A percentile compares a stretch with the other conserved stretches of the same genome.
phyloP scores from a whole-genome alignment of 1,284 basidiomycete genomes.

The Tylopilus sp. region DNA sequence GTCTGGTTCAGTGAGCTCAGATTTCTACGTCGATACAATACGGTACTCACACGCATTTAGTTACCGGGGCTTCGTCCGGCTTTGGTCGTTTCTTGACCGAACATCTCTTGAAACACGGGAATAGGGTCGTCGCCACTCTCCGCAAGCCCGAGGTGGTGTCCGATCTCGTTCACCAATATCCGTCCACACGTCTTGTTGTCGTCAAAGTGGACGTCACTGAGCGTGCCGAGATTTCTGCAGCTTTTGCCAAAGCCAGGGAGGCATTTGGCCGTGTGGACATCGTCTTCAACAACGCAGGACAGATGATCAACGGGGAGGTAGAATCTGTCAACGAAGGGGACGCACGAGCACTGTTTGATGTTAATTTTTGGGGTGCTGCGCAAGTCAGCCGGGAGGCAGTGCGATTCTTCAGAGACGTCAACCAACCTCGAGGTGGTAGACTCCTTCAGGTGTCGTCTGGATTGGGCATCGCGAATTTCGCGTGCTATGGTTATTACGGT shows the following conservation, averaged over 20 bases:
- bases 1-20: slow-evolving; percentile 18
- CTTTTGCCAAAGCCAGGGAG: slow-evolving; percentile 34
- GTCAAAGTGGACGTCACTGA: slow-evolving; percentile 40
- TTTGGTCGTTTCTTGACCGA: slow-evolving; percentile 23
- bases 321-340: slow-evolving; percentile 21
- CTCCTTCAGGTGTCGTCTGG: slow-evolving; percentile 34
- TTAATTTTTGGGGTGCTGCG: slow-evolving; percentile 37
- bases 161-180: slow-evolving; percentile 28
- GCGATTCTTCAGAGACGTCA: slow-evolving; percentile 37
- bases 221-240: slow-evolving; percentile 24
- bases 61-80: slow-evolving; percentile 26
- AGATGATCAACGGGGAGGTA: slow-evolving; percentile 19
- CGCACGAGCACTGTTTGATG: slow-evolving; percentile 33
- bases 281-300: slow-evolving; percentile 37
- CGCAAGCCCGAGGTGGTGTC: slow-evolving; percentile 31
- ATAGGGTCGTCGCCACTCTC: slow-evolving; percentile 36
- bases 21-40: no score
- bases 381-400: slow-evolving; percentile 34
- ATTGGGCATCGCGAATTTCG: slow-evolving; percentile 10
- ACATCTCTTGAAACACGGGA: slow-evolving; percentile 28
- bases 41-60: slow-evolving; percentile 10
- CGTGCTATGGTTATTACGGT: slow-evolving; percentile 21
- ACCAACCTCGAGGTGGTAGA: slow-evolving; percentile 32
- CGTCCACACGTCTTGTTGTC: slow-evolving; percentile 33
- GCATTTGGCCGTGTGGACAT: slow-evolving; percentile 41